phyloP scores from a whole-genome alignment of 345 rosid genomes.

The Turnera subulata region DNA sequence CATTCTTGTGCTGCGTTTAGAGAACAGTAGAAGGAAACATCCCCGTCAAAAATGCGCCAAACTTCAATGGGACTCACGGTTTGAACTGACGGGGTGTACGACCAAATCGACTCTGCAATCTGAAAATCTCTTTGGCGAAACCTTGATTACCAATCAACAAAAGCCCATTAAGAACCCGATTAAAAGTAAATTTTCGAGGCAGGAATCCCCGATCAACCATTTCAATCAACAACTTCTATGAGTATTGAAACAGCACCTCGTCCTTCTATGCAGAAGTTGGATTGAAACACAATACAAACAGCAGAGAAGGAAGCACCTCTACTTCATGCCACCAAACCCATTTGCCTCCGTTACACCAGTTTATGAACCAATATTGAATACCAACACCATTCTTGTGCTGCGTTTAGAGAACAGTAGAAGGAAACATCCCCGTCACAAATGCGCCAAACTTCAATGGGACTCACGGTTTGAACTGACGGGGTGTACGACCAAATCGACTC shows the following conservation, averaged over 20 bases:
- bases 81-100: slow-evolving; percentile 34
- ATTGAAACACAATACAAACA: too few species aligned
- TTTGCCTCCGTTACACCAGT: too few species aligned
- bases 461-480: slow-evolving; percentile 21
- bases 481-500: slow-evolving; percentile 57
- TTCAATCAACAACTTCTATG: slow-evolving; percentile 66
- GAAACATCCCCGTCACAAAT: background rate
- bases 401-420: too few species aligned
- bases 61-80: slow-evolving; percentile 11
- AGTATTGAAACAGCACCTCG: too few species aligned
- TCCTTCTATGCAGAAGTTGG: too few species aligned
- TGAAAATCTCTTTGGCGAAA: slow-evolving; percentile 68
- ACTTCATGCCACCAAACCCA: too few species aligned
- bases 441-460: background rate
- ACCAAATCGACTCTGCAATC: slow-evolving; percentile 62
- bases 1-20: too few species aligned
- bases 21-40: too few species aligned
- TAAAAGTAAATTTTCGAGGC: slow-evolving; percentile 71
- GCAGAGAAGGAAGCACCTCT: too few species aligned
- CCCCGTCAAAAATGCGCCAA: background rate
- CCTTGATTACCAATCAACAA: slow-evolving; percentile 75
- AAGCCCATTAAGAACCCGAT: slow-evolving; percentile 77
- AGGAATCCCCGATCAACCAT: slow-evolving; percentile 92
- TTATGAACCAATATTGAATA: too few species aligned
- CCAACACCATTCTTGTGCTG: too few species aligned